Evolutionary conservation across 2,329 filamentous ascomycete genomes (phyloP).

Genomic region (Trichothecium sympodiale): DNA sequence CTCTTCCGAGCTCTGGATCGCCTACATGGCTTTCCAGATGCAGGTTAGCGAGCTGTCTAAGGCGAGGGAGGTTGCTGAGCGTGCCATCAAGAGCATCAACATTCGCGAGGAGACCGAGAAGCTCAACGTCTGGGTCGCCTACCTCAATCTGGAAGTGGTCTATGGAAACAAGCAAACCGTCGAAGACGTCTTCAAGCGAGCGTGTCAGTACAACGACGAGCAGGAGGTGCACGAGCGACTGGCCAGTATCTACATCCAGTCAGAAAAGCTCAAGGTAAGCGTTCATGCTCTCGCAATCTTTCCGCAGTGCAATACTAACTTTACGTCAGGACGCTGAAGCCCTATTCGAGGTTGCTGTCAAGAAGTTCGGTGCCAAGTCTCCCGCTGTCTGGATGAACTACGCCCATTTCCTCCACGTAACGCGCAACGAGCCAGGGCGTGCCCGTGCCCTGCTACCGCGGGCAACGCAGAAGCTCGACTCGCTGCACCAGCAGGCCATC

Average conservation of each 20-base stretch:
- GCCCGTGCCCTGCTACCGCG: constrained; percentile 70
- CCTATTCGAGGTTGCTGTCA: constrained; percentile 65
- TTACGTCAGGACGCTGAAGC: constrained; percentile 70
- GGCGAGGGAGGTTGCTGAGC: constrained; percentile 80
- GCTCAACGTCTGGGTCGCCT: constrained; percentile 87
- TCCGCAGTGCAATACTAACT: constrained; percentile 14
- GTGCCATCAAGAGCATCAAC: constrained; percentile 83
- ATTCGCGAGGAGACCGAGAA: constrained; percentile 88
- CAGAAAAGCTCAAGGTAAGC: constrained; percentile 70
- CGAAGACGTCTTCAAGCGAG: constrained; percentile 80
- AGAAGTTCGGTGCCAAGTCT: constrained; percentile 76
- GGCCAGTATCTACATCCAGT: constrained; percentile 90
- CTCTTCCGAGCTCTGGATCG: constrained; percentile 86
- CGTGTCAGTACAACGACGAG: constrained; percentile 87
- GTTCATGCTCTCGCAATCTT: neutral
- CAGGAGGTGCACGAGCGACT: constrained; percentile 83
- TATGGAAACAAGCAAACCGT: constrained; percentile 77
- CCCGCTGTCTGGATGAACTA: constrained; percentile 89
- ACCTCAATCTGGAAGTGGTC: constrained; percentile 86
- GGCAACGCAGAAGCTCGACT: constrained; percentile 72
- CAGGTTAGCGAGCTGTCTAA: constrained; percentile 81
- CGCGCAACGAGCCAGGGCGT: constrained; percentile 55
- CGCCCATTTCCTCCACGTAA: constrained; percentile 81
- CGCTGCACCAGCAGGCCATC: constrained; percentile 52
- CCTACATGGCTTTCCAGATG: constrained; percentile 98